Conservation (phyloP, 2,329 filamentous ascomycete genomes). For the Hypoxylon sp. region DNA sequence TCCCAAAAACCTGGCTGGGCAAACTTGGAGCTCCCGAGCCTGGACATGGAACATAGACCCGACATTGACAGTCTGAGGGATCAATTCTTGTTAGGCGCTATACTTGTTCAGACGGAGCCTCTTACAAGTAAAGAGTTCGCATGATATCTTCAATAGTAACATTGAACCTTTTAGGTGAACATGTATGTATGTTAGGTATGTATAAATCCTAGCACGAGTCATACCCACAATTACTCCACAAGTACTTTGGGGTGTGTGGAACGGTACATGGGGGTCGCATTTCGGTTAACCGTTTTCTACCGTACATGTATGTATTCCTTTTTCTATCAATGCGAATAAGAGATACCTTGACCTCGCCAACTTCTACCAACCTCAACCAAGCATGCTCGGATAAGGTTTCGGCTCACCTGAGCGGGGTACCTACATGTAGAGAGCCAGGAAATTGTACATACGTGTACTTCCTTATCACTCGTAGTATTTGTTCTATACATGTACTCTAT, state of each 20-base stretch:
- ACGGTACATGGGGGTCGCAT: conserved; percentile 22
- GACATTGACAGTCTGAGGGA: conserved; percentile 34
- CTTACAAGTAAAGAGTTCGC: conserved; percentile 20
- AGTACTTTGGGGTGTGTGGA: neutral
- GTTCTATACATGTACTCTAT: conserved; percentile 7
- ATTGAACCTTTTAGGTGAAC: conserved; percentile 20
- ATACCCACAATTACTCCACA: conserved; percentile 9
- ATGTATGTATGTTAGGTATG: conserved; percentile 10
- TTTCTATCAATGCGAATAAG: conserved; percentile 13
- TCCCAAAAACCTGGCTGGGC: conserved; percentile 29
- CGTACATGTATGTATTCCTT: too few species aligned
- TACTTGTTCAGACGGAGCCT: conserved; percentile 15
- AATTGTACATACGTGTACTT: conserved; percentile 9
- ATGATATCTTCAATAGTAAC: conserved; percentile 21
- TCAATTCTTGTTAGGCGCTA: conserved; percentile 23
- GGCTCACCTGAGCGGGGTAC: conserved; percentile 38
- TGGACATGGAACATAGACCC: conserved; percentile 34
- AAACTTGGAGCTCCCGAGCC: conserved; percentile 24
- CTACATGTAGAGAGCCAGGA: conserved; percentile 1
- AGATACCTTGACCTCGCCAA: conserved; percentile 11
- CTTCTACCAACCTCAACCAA: conserved; percentile 16
- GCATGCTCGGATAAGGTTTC: conserved; percentile 28
- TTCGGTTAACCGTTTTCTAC: conserved; percentile 42
- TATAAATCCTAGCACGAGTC: conserved; percentile 5
- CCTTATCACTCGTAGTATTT: conserved; percentile 4